Base-by-base conservation (phyloP, 78 protist genomes). In the Dictyostelium citrinum region DNA sequence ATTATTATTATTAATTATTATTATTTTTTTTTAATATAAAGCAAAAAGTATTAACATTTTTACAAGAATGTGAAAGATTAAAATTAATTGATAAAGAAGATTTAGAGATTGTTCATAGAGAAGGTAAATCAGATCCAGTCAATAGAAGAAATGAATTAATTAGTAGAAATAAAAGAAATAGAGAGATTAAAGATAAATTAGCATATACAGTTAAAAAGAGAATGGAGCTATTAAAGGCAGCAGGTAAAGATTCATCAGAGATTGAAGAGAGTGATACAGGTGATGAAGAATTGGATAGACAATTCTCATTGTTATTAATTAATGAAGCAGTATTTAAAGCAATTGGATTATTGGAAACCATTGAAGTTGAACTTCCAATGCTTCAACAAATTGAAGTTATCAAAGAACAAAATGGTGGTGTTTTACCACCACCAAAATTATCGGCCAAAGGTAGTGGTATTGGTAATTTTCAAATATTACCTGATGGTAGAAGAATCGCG, bases 231-330 rank as follows among this genome's bases (percentile, higher is more conserved):
- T 29, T 78, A 10, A 88, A 67, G 61, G 76, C 37, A 31, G 11
- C 35, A 20, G 58, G 61, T 82, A 22, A 64, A 24, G 75, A 60
- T 9, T 37, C 68, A 17, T 75, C 24, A 24, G 49, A 35, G 9
- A n/a, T 58, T 41, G 88, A 82, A 39, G 88, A 82, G 41, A 29
- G 17, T 16, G 93, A 88, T 31, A n/a, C 49, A 39, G 93, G 93
- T 14, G 93, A 88, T 22, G 93, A 88, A 35, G 93, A 88, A 43
- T 51, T 88, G 14, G 93, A 88, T 27, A 88, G 93, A 88, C 55
- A 58, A 14, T 88, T 88, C 67, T 46, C 83, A 58, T 10, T 76
- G 37, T 24, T 71, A 17, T 60, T 85, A 46, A 27, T 85, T 31
- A 49, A 76, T 31, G 91, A 85, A 9, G 78, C 78, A 0, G 29